phyloP scores from a whole-genome alignment of 768 basidiomycete species.

The Hericium coralloides region DNA sequence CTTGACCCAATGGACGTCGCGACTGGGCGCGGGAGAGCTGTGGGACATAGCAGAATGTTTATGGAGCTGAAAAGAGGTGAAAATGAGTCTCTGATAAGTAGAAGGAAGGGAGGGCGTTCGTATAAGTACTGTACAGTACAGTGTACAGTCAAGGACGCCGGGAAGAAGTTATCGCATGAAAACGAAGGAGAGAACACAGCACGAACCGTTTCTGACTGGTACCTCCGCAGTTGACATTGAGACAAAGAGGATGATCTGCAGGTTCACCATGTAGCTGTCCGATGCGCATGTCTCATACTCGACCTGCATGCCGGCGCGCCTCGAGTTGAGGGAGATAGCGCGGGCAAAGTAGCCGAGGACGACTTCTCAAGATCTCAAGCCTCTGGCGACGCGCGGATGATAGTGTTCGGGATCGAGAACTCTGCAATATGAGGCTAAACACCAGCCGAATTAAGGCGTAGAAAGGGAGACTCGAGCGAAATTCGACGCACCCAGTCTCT shows the following conservation, averaged over 20 bases:
- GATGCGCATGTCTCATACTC: slow-evolving; percentile 79
- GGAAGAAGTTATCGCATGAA: too few species aligned
- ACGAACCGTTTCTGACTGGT: too few species aligned
- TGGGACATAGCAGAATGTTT: too few species aligned
- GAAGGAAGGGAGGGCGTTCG: not conserved
- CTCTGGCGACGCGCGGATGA: slow-evolving; percentile 77
- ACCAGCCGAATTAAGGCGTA: not conserved
- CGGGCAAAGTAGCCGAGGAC: slow-evolving; percentile 77
- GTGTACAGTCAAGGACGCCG: too few species aligned
- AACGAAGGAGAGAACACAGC: too few species aligned
- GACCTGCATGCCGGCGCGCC: slow-evolving; percentile 89
- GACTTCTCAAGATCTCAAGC: slow-evolving; percentile 74
- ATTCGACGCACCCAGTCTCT: slow-evolving; percentile 67
- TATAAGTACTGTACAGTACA: too few species aligned
- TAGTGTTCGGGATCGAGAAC: slow-evolving; percentile 80
- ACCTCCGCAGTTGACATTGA: too few species aligned
- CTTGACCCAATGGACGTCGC: too few species aligned
- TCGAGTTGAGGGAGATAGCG: slow-evolving; percentile 67
- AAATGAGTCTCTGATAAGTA: not conserved
- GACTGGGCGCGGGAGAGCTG: too few species aligned
- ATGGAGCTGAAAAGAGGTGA: not conserved
- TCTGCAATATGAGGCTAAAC: slow-evolving; percentile 72
- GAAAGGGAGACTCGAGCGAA: not conserved
- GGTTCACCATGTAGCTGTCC: slow-evolving; percentile 89
- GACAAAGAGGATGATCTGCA: slow-evolving; percentile 77